These are phyloP conservation scores for Trichophyton verrucosum DNA, from an alignment of 2,329 filamentous ascomycete genomes.

Conservation along the genomic window DNA sequence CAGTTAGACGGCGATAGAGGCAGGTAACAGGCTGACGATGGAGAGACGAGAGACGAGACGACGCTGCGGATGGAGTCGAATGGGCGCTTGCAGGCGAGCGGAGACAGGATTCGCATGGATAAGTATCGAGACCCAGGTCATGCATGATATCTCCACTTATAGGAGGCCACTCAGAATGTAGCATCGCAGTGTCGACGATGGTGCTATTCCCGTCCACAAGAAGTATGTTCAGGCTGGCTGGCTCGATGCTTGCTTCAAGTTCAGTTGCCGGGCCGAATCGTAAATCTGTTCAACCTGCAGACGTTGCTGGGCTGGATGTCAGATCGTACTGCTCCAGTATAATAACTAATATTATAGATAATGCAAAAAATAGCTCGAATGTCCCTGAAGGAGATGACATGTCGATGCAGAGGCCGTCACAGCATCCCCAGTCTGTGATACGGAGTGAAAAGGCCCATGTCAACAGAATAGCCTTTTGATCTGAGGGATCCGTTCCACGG, in stretches of 20 bases:
- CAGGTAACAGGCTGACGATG: neutral
- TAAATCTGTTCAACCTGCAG: neutral
- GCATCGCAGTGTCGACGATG: neutral
- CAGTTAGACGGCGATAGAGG: neutral
- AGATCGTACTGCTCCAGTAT: neutral
- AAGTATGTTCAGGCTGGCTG: neutral
- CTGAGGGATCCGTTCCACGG: neutral
- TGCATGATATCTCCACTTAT: neutral
- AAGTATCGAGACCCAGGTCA: neutral
- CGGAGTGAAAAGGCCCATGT: neutral
- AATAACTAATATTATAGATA: neutral
- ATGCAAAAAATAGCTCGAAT: neutral
- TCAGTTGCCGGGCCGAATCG: neutral
- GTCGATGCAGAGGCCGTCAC: neutral
- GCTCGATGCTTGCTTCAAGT: neutral
- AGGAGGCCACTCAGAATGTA: neutral
- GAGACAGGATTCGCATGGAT: constrained; percentile 3
- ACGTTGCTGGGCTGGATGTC: neutral
- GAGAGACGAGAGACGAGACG: neutral
- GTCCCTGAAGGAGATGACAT: neutral
- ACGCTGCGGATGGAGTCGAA: neutral
- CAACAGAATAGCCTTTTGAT: neutral
- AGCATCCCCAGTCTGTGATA: neutral
- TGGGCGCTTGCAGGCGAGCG: constrained; percentile 2
- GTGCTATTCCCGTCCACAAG: neutral